phyloP scores from a whole-genome alignment of 441 rosid genomes.

The Aleurites moluccanus region DNA sequence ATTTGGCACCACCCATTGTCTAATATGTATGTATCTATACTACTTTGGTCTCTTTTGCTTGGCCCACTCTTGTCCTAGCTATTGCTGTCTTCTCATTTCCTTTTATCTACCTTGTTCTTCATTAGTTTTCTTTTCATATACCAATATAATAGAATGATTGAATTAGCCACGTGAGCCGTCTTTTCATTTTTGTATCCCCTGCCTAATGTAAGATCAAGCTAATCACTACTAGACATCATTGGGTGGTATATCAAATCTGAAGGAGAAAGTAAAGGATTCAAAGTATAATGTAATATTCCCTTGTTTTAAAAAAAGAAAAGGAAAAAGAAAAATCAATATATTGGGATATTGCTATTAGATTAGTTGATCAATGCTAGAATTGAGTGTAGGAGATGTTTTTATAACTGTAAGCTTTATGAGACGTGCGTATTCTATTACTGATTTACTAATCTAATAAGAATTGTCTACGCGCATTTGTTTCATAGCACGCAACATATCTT shows the following conservation, averaged over 20 bases:
- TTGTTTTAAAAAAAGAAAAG: too few relatives aligned
- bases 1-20: slow-evolving; percentile 28
- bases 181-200: not conserved
- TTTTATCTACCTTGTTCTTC: not conserved
- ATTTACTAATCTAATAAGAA: too few relatives aligned
- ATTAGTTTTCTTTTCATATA: slow-evolving; percentile 8
- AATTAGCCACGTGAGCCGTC: slow-evolving; percentile 21
- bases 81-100: slow-evolving; percentile 11
- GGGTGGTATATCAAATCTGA: too few relatives aligned
- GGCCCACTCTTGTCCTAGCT: slow-evolving; percentile 15
- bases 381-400: too few relatives aligned
- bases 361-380: too few relatives aligned
- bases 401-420: too few relatives aligned
- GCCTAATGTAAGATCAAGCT: not conserved
- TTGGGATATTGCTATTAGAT: too few relatives aligned
- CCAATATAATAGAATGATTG: not conserved
- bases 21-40: not conserved
- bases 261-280: too few relatives aligned
- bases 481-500: not conserved
- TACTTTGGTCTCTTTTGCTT: not conserved
- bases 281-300: too few relatives aligned
- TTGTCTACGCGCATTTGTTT: not conserved
- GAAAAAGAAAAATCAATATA: too few relatives aligned
- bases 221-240: too few relatives aligned
- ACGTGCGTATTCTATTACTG: too few relatives aligned